These are phyloP conservation scores for Cyclotella sp. DNA, from an alignment of 108 stramenopile genomes.

Conservation along the genomic window DNA sequence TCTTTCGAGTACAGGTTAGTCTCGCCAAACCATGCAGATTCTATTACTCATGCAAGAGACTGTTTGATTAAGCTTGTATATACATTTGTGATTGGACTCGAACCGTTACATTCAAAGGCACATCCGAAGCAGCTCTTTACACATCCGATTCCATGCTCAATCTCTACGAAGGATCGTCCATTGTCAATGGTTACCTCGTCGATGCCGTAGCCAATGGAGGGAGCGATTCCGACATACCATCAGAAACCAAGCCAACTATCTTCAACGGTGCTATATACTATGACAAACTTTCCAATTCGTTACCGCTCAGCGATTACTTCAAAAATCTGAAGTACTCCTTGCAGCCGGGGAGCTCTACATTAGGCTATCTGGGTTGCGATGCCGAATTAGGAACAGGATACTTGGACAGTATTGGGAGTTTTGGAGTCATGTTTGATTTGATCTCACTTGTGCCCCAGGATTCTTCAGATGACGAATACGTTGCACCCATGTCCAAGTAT, in stretches of 20 bases:
- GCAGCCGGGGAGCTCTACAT: slow-evolving; percentile 7
- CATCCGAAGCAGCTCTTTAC: background rate
- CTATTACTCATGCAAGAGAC: background rate
- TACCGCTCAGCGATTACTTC: slow-evolving; percentile 27
- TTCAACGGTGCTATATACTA: slow-evolving; percentile 46
- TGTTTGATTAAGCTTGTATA: background rate
- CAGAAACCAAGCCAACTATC: slow-evolving; percentile 15
- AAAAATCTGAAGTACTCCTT: slow-evolving; percentile 30
- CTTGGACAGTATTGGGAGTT: slow-evolving; percentile 38
- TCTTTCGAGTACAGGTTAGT: slow-evolving; percentile 10
- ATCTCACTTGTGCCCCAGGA: slow-evolving; percentile 26
- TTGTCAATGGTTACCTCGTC: slow-evolving; percentile 24
- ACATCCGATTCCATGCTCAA: slow-evolving; percentile 1
- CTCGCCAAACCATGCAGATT: background rate
- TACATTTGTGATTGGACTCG: background rate
- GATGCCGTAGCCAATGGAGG: slow-evolving; percentile 18
- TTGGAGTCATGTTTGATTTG: slow-evolving; percentile 48
- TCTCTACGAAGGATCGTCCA: slow-evolving; percentile 15
- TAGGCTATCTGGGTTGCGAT: slow-evolving; percentile 32
- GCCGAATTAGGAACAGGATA: slow-evolving; percentile 19
- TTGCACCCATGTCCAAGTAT: slow-evolving; percentile 14
- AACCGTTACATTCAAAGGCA: background rate
- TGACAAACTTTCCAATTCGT: slow-evolving; percentile 17
- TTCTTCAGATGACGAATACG: background rate
- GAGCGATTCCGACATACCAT: slow-evolving; percentile 6